A percentile compares a stretch with the other conserved stretches of the same genome.
Evolutionary conservation across 305 asterid species (phyloP).

Genomic region (Fraxinus velutina): DNA sequence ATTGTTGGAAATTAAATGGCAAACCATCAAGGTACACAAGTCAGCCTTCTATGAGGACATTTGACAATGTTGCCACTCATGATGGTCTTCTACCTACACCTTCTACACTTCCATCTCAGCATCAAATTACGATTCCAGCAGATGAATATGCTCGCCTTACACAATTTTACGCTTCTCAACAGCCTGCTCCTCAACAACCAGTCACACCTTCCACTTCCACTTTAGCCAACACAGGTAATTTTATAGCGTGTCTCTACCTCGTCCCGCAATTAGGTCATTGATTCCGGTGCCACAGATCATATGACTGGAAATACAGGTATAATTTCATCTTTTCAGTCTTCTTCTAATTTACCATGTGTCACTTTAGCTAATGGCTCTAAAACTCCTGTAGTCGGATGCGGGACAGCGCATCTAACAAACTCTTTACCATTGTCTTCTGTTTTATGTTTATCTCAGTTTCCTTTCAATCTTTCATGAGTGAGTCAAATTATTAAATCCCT

Average conservation of each 20-base stretch:
- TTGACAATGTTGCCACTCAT: neutral
- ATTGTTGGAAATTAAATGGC: neutral
- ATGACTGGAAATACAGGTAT: neutral
- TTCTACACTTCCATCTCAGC: neutral
- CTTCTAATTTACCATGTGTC: neutral
- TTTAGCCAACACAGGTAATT: neutral
- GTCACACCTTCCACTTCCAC: neutral
- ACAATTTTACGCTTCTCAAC: neutral
- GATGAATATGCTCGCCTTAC: neutral
- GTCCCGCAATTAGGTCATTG: neutral
- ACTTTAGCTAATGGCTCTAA: neutral
- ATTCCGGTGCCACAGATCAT: neutral
- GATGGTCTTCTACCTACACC: neutral
- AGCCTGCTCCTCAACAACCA: neutral
- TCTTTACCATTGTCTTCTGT: too few relatives aligned
- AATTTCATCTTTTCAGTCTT: neutral
- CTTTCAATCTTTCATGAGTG: too few relatives aligned
- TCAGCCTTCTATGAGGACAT: neutral
- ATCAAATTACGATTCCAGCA: neutral
- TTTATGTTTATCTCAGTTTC: too few relatives aligned
- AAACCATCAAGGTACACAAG: neutral
- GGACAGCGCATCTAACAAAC: too few relatives aligned
- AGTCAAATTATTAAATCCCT: too few relatives aligned
- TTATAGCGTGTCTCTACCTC: neutral
- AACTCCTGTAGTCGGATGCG: too few relatives aligned